phyloP scores from a whole-genome alignment of 768 basidiomycete species.

The Sarcodon sp. region DNA sequence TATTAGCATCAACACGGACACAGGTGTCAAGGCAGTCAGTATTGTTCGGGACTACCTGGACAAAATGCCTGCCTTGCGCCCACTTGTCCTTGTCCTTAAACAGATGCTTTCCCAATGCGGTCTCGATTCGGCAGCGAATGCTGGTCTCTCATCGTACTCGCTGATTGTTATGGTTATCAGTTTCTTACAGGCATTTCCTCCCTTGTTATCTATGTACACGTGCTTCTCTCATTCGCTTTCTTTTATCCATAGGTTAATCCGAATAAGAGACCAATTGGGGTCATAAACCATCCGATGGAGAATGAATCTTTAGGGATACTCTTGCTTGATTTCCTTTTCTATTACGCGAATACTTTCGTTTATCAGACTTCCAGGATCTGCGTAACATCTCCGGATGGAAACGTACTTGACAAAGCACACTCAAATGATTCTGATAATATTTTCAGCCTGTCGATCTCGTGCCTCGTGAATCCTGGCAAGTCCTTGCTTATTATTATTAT shows the following conservation, averaged over 20 bases:
- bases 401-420: slow-evolving; percentile 15
- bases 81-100: slow-evolving; percentile 52
- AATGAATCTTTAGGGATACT: slow-evolving; percentile 43
- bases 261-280: slow-evolving; percentile 31
- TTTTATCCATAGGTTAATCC: slow-evolving; percentile 39
- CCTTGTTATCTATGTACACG: not conserved
- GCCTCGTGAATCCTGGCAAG: slow-evolving; percentile 27
- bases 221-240: not conserved
- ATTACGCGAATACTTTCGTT: slow-evolving; percentile 40
- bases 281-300: slow-evolving; percentile 30
- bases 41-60: slow-evolving; percentile 40
- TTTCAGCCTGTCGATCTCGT: slow-evolving; percentile 23
- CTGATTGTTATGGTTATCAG: slow-evolving; percentile 50
- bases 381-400: slow-evolving; percentile 22
- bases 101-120: slow-evolving; percentile 40
- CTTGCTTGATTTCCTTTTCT: slow-evolving; percentile 50
- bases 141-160: slow-evolving; percentile 57
- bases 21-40: slow-evolving; percentile 38
- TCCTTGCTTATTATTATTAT: slow-evolving; percentile 1
- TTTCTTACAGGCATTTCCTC: slow-evolving; percentile 46
- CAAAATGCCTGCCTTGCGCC: slow-evolving; percentile 42
- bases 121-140: slow-evolving; percentile 50
- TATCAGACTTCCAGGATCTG: slow-evolving; percentile 29
- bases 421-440: slow-evolving; percentile 13
- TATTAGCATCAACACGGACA: slow-evolving; percentile 49